Evolutionary conservation across 139 green algal species (phyloP), one percentile per base, ranked within the genome.

Genomic region (Chlamydomonas applanata): DNA sequence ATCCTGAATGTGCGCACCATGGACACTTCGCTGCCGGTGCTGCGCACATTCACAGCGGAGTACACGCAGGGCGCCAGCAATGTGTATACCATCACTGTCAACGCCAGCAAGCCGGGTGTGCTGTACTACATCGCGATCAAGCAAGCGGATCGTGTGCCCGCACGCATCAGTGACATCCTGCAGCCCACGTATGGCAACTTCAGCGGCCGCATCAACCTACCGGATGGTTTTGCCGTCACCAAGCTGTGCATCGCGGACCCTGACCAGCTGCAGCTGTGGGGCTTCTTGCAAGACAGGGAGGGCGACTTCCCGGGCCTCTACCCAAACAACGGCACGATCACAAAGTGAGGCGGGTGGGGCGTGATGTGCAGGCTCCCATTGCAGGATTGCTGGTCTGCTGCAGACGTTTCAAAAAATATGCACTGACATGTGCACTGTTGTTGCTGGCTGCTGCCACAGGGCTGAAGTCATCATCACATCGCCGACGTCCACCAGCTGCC

Each of bases 291-390:
- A 52, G 76, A 87, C 68, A 40, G 32, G 3, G 82, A 87, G 71
- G 82, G 82, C 4, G 11, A 33, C 27, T 69, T 71, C 22, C 46
- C 74, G 14, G 68, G 60, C 32, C 64, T 71, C n/a, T 27, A 52
- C 22, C 64, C 74, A 30, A 87, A 87, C 71, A 84, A 81, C 60
- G 78, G 71, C 74, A 81, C 77, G 11, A 16, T 87, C 0, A 64
- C 20, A 0, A 66, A 72, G 81, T 86, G 59, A 36, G 75, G 40
- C 40, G 40, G 40, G 40, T 49, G 16, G 40, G 40, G 40, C 40
- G 40, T 49, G 40, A 54, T 24, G 14, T 54, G 45, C 45, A 54
- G 16, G 13, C 14, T 54, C 14, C 45, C n/a, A n/a, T n/a, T n/a
- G n/a, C n/a, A n/a, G n/a, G n/a, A n/a, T n/a, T n/a, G n/a, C n/a